Evolutionary conservation across 108 stramenopile species (phyloP).

Genomic region (Fistulifera solaris): DNA sequence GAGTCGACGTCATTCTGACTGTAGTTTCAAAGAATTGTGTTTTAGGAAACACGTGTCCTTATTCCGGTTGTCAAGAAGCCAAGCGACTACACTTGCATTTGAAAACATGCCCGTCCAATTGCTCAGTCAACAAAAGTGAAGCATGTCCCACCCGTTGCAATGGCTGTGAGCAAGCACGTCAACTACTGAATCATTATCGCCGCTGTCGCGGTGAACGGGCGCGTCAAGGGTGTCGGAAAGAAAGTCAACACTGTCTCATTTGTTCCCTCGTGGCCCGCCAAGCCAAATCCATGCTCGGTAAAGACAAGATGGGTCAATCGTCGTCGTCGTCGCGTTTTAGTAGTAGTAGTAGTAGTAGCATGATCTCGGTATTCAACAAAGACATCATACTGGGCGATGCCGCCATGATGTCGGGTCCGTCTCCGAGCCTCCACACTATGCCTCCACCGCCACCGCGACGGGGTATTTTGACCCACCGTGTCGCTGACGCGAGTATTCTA

Average conservation of each 20-base stretch:
- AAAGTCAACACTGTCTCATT: conserved; percentile 40
- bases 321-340: too few species aligned
- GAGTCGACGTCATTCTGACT: not conserved
- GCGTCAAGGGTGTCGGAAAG: conserved; percentile 29
- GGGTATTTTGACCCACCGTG: not conserved
- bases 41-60: conserved; percentile 38
- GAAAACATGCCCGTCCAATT: conserved; percentile 33
- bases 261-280: conserved; percentile 50
- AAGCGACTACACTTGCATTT: conserved; percentile 62
- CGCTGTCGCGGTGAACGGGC: conserved; percentile 55
- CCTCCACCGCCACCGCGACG: conserved; percentile 1
- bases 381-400: not conserved
- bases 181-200: conserved; percentile 70
- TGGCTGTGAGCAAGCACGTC: conserved; percentile 73
- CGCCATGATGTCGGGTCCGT: not conserved
- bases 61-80: conserved; percentile 64
- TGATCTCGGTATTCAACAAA: not conserved
- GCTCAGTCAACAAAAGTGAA: conserved; percentile 13
- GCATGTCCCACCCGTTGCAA: conserved; percentile 47
- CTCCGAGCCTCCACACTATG: not conserved
- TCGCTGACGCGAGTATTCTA: not conserved
- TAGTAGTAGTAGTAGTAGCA: too few species aligned
- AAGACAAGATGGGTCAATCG: not conserved
- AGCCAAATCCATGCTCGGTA: conserved; percentile 22
- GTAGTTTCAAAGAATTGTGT: conserved; percentile 43